A percentile compares a stretch with the other conserved stretches of the same genome.
Evolutionary conservation across 1,139 yeast species (phyloP).

Genomic region (Taiozyma sp.): DNA sequence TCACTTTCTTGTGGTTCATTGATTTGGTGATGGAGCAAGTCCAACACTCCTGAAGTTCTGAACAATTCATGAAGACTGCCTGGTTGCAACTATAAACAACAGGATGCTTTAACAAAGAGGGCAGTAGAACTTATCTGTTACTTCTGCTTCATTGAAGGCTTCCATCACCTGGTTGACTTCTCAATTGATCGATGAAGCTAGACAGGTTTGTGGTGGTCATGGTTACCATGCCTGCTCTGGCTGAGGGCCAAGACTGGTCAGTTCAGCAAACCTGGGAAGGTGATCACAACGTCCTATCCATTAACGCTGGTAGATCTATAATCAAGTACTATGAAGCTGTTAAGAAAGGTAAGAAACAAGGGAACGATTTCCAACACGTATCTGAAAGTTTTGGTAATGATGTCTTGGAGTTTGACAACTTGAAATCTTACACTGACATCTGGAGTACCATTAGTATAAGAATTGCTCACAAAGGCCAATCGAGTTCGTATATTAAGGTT

Average conservation of each 20-base stretch:
- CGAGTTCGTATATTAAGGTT: too few species aligned
- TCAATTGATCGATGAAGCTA: slow-evolving; percentile 75
- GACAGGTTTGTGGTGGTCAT: slow-evolving; percentile 98
- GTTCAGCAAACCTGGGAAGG: slow-evolving; percentile 99
- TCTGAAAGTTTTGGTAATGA: slow-evolving; percentile 24
- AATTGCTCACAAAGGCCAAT: slow-evolving; percentile 8
- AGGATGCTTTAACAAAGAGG: too few species aligned
- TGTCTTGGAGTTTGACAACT: slow-evolving; percentile 30
- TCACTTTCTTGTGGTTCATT: too few species aligned
- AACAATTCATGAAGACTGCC: too few species aligned
- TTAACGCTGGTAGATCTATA: slow-evolving; percentile 78
- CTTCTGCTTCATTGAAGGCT: slow-evolving; percentile 87
- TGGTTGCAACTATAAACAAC: too few species aligned
- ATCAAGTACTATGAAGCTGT: slow-evolving; percentile 47
- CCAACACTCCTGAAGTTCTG: too few species aligned
- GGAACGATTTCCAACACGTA: slow-evolving; percentile 44
- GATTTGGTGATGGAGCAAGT: too few species aligned
- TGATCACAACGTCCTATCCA: slow-evolving; percentile 82
- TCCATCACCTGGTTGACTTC: slow-evolving; percentile 87
- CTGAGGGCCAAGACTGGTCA: slow-evolving; percentile 90
- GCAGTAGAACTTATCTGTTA: slow-evolving; percentile 70
- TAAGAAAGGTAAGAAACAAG: slow-evolving; percentile 33
- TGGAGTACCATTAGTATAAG: slow-evolving; percentile 41
- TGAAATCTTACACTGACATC: slow-evolving; percentile 34
- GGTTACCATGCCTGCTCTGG: slow-evolving; percentile 91